These are phyloP conservation scores for Jatropha curcas DNA, from an alignment of 345 rosid species.

Conservation along the genomic window DNA sequence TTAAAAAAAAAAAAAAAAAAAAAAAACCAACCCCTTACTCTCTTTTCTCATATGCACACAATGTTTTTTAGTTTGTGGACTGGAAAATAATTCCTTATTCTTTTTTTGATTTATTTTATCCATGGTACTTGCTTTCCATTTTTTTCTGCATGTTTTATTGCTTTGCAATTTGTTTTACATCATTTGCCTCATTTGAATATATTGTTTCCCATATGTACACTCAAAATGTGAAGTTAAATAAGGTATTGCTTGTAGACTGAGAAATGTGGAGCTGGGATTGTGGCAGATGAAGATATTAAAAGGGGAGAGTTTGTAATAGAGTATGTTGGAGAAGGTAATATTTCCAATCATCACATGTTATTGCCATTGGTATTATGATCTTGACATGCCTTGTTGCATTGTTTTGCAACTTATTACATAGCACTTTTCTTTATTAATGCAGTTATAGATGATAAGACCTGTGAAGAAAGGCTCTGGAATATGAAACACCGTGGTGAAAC, in stretches of 20 bases:
- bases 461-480: conserved; percentile 92
- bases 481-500: conserved; percentile 83
- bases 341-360: conserved; percentile 17
- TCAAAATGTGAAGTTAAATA: conserved; percentile 32
- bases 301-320: conserved; percentile 93
- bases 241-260: conserved; percentile 72
- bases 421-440: conserved; percentile 18
- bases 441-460: conserved; percentile 94
- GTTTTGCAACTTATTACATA: not conserved
- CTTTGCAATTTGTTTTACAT: conserved; percentile 16
- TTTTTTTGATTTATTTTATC: not conserved
- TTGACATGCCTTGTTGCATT: not conserved
- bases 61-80: not conserved
- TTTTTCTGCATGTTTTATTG: not conserved
- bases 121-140: not conserved
- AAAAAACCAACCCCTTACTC: too few species aligned
- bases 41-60: not conserved
- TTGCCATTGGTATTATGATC: conserved; percentile 5
- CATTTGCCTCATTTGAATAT: conserved; percentile 5
- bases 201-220: conserved; percentile 16
- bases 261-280: conserved; percentile 93
- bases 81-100: not conserved
- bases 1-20: too few species aligned
- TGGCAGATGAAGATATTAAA: conserved; percentile 85
- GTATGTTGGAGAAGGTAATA: conserved; percentile 95